Evolutionary conservation across 345 rosid genomes (phyloP).

Genomic region (Camelina neglecta): DNA sequence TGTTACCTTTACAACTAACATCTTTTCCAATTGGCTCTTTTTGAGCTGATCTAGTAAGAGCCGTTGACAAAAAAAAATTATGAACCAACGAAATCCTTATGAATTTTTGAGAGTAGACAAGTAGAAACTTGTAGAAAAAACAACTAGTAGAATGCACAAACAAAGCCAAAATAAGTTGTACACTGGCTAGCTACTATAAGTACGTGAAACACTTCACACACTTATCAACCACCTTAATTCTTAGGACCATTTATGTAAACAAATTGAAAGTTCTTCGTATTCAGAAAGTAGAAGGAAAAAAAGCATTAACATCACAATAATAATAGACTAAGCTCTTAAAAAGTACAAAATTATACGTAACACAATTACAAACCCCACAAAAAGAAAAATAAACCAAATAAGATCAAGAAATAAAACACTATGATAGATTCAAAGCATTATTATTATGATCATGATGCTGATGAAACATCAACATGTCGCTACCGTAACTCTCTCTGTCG

Average conservation of each 20-base stretch:
- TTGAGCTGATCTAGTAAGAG: too few relatives aligned
- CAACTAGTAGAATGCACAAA: background rate
- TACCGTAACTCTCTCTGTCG: slow-evolving; percentile 45
- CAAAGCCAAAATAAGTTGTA: background rate
- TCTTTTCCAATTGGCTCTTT: too few relatives aligned
- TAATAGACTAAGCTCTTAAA: slow-evolving; percentile 12
- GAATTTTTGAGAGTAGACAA: background rate
- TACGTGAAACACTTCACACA: too few relatives aligned
- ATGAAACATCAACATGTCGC: slow-evolving; percentile 44
- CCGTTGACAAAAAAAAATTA: too few relatives aligned
- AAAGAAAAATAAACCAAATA: slow-evolving; percentile 4
- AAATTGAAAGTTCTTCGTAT: background rate
- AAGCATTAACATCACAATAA: background rate
- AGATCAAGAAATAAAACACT: slow-evolving; percentile 3
- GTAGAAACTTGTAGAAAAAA: too few relatives aligned
- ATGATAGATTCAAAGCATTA: slow-evolving; percentile 27
- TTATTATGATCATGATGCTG: slow-evolving; percentile 27
- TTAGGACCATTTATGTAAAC: background rate
- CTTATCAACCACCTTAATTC: too few relatives aligned
- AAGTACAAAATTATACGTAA: slow-evolving; percentile 4
- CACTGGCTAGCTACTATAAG: background rate
- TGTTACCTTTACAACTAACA: too few relatives aligned
- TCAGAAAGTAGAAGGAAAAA: background rate
- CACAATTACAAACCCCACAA: slow-evolving; percentile 13
- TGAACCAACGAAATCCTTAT: too few relatives aligned